Conservation (phyloP, 2,329 filamentous ascomycete species). For the Pezicula rhizophila region DNA sequence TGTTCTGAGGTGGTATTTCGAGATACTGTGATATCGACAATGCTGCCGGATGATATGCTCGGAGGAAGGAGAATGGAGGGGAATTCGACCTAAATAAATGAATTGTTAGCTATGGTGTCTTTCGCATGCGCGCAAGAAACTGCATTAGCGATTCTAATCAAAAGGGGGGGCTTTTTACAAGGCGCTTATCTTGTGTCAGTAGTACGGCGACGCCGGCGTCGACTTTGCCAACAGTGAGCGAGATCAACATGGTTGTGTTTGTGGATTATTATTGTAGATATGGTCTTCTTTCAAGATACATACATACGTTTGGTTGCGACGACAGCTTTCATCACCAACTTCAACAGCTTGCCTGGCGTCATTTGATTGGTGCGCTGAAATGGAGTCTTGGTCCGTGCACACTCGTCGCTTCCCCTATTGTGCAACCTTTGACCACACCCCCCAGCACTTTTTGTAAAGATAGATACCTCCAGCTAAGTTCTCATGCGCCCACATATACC, state of each 20-base stretch:
- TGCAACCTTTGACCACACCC: constrained; percentile 4
- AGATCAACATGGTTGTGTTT: constrained; percentile 72
- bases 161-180: constrained; percentile 53
- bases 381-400: neutral
- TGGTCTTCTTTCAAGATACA: constrained; percentile 4
- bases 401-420: no score
- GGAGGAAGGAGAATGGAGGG: constrained; percentile 93
- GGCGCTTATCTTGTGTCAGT: constrained; percentile 90
- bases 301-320: constrained; percentile 18
- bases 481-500: constrained; percentile 14
- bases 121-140: neutral
- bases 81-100: constrained; percentile 78
- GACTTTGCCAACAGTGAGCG: constrained; percentile 97
- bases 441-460: constrained; percentile 14
- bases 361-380: neutral
- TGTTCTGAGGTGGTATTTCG: constrained; percentile 78
- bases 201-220: constrained; percentile 97
- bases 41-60: constrained; percentile 91
- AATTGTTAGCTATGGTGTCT: constrained; percentile 16
- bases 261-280: neutral
- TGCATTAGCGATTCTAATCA: neutral
- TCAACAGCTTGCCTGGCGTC: neutral
- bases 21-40: constrained; percentile 93
- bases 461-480: constrained; percentile 11
- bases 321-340: constrained; percentile 9